These are phyloP conservation scores for Solanum lycopersicoides DNA, from an alignment of 257 asterid species.

Conservation along the genomic window DNA sequence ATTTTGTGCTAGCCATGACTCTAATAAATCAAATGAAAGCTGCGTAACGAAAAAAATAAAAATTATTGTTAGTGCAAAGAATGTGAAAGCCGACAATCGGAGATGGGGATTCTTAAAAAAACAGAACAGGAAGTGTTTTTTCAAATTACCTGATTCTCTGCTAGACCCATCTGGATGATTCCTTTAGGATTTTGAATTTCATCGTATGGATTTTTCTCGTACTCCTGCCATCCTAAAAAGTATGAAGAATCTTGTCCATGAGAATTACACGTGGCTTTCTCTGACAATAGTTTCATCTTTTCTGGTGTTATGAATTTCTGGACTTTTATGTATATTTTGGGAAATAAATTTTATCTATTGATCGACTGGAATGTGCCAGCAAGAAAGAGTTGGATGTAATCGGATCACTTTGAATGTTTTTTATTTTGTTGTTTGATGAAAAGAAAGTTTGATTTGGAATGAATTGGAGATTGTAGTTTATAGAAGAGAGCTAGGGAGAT, in stretches of 20 bases:
- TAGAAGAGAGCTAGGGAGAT: neutral
- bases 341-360: neutral
- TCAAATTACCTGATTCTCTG: constrained; percentile 38
- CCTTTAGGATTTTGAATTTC: constrained; percentile 37
- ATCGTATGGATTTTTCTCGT: constrained; percentile 53
- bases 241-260: constrained; percentile 66
- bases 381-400: neutral
- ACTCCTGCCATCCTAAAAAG: constrained; percentile 61
- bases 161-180: constrained; percentile 65
- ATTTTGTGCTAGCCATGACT: constrained; percentile 42
- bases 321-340: neutral
- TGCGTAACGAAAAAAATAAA: neutral
- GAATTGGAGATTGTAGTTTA: neutral
- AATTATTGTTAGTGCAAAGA: neutral
- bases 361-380: neutral
- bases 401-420: neutral
- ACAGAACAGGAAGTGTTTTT: neutral
- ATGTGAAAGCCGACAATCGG: neutral
- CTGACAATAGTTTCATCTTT: constrained; percentile 31
- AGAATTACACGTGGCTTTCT: constrained; percentile 41
- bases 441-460: neutral
- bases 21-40: constrained; percentile 50
- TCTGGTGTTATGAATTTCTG: neutral
- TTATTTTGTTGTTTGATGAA: neutral
- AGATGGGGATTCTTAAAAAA: neutral